Conservation (phyloP, 768 basidiomycete genomes). For the Xerocomellus amylosporus region DNA sequence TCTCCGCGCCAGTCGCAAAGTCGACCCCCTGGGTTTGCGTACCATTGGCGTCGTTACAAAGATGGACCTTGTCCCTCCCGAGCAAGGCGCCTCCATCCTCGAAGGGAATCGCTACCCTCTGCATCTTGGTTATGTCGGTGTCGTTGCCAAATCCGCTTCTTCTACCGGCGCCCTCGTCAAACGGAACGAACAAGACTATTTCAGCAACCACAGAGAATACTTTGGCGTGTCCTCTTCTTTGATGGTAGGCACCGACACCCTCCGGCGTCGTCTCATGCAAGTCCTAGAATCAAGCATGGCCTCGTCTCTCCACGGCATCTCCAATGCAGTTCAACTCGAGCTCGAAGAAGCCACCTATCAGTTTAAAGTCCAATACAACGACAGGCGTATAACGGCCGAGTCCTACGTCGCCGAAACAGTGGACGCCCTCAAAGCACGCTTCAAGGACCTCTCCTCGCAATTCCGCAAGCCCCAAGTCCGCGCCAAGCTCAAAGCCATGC, state of each 20-base stretch:
- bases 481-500: slow-evolving; percentile 82
- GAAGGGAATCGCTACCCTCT: slow-evolving; percentile 93
- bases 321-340: slow-evolving; percentile 95
- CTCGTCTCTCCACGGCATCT: slow-evolving; percentile 90
- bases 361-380: slow-evolving; percentile 99
- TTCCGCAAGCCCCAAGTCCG: slow-evolving; percentile 91
- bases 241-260: slow-evolving; percentile 89
- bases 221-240: slow-evolving; percentile 63
- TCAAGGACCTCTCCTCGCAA: slow-evolving; percentile 79
- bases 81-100: slow-evolving; percentile 77
- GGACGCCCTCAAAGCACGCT: slow-evolving; percentile 85
- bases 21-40: slow-evolving; percentile 91
- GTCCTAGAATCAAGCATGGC: slow-evolving; percentile 98
- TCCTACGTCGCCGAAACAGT: slow-evolving; percentile 98
- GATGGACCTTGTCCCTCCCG: slow-evolving; percentile 94
- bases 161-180: slow-evolving; percentile 48
- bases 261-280: slow-evolving; percentile 90
- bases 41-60: slow-evolving; percentile 99
- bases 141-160: slow-evolving; percentile 78
- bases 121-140: slow-evolving; percentile 95
- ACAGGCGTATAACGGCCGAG: slow-evolving; percentile 90
- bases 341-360: slow-evolving; percentile 97
- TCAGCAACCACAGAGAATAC: slow-evolving; percentile 56
- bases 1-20: slow-evolving; percentile 85
- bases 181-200: slow-evolving; percentile 66